A percentile compares a stretch with the other conserved stretches of the same genome.
These are phyloP conservation scores for Lathyrus aphaca DNA, from an alignment of 306 rosid species.

Conservation along the genomic window DNA sequence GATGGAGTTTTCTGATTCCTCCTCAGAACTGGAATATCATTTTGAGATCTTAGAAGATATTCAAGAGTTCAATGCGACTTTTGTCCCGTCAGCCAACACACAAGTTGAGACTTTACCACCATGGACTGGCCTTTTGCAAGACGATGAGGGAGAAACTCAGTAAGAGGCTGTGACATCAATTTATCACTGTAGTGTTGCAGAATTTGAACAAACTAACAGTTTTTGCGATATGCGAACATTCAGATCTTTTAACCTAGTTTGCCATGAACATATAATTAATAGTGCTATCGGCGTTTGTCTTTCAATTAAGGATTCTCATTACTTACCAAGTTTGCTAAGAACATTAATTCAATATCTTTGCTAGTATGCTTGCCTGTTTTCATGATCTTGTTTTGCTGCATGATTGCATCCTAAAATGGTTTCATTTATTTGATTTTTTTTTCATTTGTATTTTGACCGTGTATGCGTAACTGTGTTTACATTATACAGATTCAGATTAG, in stretches of 20 bases:
- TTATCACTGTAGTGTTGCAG: not conserved
- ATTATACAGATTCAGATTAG: slow-evolving; percentile 78
- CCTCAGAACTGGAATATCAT: not conserved
- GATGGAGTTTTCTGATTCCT: not conserved
- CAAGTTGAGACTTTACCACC: not conserved
- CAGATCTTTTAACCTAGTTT: slow-evolving; percentile 27
- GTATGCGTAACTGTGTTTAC: slow-evolving; percentile 29
- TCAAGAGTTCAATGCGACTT: not conserved
- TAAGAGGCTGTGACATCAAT: not conserved
- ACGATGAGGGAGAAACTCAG: not conserved
- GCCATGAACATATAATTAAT: not conserved
- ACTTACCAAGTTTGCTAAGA: slow-evolving; percentile 10
- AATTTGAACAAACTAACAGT: slow-evolving; percentile 3
- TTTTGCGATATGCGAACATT: not conserved
- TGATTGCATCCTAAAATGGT: slow-evolving; percentile 22
- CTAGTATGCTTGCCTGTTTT: slow-evolving; percentile 10
- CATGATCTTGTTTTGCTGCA: slow-evolving; percentile 13
- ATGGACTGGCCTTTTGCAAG: not conserved
- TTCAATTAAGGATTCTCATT: slow-evolving; percentile 24
- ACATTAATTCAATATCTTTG: slow-evolving; percentile 22
- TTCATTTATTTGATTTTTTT: slow-evolving; percentile 26
- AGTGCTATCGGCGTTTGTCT: not conserved
- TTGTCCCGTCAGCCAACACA: not conserved
- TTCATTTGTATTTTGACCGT: slow-evolving; percentile 20
- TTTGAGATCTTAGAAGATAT: not conserved